Evolutionary conservation across 768 basidiomycete species (phyloP).

Genomic region (Russula ochroleuca): DNA sequence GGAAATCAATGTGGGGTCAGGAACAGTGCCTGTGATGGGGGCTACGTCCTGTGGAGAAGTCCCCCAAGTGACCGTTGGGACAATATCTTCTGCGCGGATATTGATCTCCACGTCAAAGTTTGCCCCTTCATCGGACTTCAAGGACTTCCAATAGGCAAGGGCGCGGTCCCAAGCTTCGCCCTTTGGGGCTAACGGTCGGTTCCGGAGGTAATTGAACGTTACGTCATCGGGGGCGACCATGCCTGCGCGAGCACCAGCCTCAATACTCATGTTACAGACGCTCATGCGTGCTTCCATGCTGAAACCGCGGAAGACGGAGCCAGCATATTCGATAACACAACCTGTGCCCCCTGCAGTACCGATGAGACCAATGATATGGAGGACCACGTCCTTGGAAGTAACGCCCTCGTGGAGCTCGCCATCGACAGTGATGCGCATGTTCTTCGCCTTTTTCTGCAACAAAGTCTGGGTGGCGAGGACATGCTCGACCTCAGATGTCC

Average conservation of each 20-base stretch:
- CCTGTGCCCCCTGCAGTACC: conserved; percentile 65
- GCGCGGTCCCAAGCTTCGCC: conserved; percentile 58
- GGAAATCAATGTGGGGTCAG: conserved; percentile 45
- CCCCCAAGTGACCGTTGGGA: conserved; percentile 63
- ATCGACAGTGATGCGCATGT: conserved; percentile 62
- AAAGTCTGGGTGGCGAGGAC: conserved; percentile 65
- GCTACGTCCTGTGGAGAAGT: conserved; percentile 60
- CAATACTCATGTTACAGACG: conserved; percentile 66
- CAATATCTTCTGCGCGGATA: conserved; percentile 56
- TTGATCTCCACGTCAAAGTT: conserved; percentile 55
- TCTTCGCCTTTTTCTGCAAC: conserved; percentile 57
- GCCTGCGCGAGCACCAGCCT: conserved; percentile 59
- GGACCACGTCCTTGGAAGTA: conserved; percentile 59
- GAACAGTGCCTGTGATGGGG: conserved; percentile 54
- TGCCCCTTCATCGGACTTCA: conserved; percentile 53
- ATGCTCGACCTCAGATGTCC: conserved; percentile 65
- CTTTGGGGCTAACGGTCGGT: conserved; percentile 55
- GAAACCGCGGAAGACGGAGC: conserved; percentile 50
- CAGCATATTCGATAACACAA: conserved; percentile 60
- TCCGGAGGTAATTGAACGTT: conserved; percentile 57
- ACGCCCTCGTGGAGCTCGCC: conserved; percentile 52
- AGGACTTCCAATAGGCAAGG: conserved; percentile 54
- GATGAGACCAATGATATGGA: conserved; percentile 60
- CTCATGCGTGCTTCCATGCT: conserved; percentile 62
- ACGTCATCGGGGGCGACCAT: conserved; percentile 63